Conservation (phyloP, 169 alveolate genomes). For the Haemoproteus tartakovskyi region DNA sequence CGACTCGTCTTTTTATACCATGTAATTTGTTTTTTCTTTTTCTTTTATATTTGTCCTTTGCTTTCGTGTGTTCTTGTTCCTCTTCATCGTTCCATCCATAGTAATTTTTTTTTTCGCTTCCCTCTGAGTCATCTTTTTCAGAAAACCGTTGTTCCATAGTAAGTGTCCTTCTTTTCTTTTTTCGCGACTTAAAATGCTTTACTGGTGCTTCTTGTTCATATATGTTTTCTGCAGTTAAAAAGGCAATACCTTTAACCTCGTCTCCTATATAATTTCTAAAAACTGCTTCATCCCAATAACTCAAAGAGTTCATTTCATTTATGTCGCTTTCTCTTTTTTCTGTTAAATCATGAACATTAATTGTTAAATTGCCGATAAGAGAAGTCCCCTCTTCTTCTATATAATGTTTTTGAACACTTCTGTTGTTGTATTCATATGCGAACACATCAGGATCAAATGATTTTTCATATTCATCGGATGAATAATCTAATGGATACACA, state of each 20-base stretch:
- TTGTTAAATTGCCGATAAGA: slow-evolving; percentile 23
- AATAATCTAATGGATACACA: slow-evolving; percentile 8
- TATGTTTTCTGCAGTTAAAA: slow-evolving; percentile 5
- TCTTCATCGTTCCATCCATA: neutral
- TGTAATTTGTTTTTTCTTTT: neutral
- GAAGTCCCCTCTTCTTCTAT: slow-evolving; percentile 6
- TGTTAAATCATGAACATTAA: slow-evolving; percentile 2
- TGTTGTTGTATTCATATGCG: neutral
- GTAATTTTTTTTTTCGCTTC: neutral
- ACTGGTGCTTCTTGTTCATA: neutral
- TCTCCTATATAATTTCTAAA: slow-evolving; percentile 57
- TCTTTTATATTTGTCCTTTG: neutral
- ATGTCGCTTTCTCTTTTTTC: neutral
- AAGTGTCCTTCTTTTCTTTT: neutral
- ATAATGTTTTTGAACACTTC: neutral
- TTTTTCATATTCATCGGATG: neutral
- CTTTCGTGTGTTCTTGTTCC: neutral
- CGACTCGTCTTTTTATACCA: neutral
- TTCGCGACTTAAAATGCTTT: neutral
- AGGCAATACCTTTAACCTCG: slow-evolving; percentile 15
- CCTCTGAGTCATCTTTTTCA: neutral
- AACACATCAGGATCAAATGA: slow-evolving; percentile 33
- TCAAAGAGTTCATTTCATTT: neutral
- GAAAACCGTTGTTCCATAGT: no score
- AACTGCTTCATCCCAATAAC: no score